phyloP scores from a whole-genome alignment of 1,284 basidiomycete genomes.

The Anthracocystis setariae region DNA sequence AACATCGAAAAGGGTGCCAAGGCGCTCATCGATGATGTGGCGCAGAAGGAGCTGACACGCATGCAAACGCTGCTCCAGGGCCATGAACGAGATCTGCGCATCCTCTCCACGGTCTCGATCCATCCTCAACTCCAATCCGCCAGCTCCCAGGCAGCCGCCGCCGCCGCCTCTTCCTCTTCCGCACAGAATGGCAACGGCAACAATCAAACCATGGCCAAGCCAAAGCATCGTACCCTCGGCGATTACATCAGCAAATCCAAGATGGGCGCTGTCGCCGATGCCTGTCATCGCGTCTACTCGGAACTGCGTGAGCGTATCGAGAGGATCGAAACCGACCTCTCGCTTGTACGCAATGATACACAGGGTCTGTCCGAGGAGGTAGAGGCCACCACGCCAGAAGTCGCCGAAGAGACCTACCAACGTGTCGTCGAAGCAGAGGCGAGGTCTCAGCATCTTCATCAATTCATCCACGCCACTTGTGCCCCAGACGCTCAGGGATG shows the following conservation, averaged over 20 bases:
- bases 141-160: conserved; percentile 20
- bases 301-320: conserved; percentile 49
- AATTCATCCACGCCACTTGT: conserved; percentile 47
- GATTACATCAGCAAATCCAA: conserved; percentile 57
- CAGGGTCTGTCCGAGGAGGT: conserved; percentile 49
- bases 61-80: conserved; percentile 61
- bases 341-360: conserved; percentile 50
- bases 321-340: conserved; percentile 32
- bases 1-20: conserved; percentile 52
- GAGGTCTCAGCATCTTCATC: conserved; percentile 33
- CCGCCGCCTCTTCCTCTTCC: conserved; percentile 21
- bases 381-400: conserved; percentile 46
- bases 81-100: conserved; percentile 56
- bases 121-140: conserved; percentile 50
- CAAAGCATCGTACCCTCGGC: conserved; percentile 53
- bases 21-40: conserved; percentile 46
- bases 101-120: conserved; percentile 58
- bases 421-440: conserved; percentile 43
- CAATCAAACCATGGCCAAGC: conserved; percentile 16
- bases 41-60: conserved; percentile 49
- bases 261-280: conserved; percentile 57
- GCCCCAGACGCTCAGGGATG: conserved; percentile 57
- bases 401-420: conserved; percentile 54
- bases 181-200: conserved; percentile 20
- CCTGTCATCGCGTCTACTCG: conserved; percentile 45